Evolutionary conservation across 2,329 filamentous ascomycete species (phyloP), one percentile per base, ranked within the genome.

Genomic region (Monilinia laxa): DNA sequence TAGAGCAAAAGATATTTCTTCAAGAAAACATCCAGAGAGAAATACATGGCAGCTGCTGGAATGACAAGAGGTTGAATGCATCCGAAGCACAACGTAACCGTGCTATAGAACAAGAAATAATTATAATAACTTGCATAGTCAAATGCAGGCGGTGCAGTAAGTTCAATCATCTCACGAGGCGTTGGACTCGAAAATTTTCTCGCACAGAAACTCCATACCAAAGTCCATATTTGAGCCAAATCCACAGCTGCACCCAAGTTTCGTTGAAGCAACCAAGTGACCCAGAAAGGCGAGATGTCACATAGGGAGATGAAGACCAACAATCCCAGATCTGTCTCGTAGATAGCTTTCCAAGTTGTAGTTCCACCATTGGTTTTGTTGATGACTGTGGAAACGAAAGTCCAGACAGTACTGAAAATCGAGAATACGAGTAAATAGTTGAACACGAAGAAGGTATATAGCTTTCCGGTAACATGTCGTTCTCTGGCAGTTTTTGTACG

Each of bases 71-170:
- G 95, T 78, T 98, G 95, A 63, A 98, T 83, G 1, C 88, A 87
- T 2, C 90, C 88, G 75, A 95, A 97, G 73, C 89, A 92, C 20
- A 99, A 82, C 0, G 92, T 90, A 42, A 98, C 91, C 0, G 94
- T 97, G 31, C 90, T 84, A 80, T 98, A 99, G 80, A 92, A 99
- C 40, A 98, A 82, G 78, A 97, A 97, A 78, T 96, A 98, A 78
- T 97, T 98, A 84, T 97, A 99, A 80, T 98, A 98, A 73, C 87
- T 92, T 67, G 95, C 92, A 75, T 97, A 98, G 72, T 98, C 93
- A 77, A 99, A 97, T 0, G 91, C 83, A 2, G 92, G 93, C 1
- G 95, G 95, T 4, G 95, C 95, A 0, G 93, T 97, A 75, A 95
- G 86, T 77, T 97, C 92, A 72, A 98, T 98, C 72, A 95, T 82